Base-by-base conservation (phyloP, 805 yeast species). In the Metschnikowia peoriensis region DNA sequence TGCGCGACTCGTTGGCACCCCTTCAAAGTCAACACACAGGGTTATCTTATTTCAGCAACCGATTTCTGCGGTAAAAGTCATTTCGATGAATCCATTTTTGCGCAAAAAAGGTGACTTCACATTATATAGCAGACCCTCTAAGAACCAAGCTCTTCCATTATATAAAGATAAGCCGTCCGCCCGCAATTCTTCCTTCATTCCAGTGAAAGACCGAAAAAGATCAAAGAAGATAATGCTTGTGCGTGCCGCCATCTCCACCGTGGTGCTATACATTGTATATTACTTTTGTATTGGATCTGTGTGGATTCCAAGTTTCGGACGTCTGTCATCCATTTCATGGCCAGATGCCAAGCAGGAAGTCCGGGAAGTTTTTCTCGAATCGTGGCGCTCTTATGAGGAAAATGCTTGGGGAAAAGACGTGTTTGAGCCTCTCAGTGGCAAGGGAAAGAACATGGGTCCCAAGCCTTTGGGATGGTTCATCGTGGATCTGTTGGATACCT, bases 401-500 rank as follows among this genome's bases (percentile, higher is more conserved):
- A 76, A 88, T 62, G 97, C 88, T 0, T 89, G 96, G 92, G 97
- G 97, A 7, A 77, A 75, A 53, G 97, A 91, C 65, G 81, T 84
- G 1, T 91, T 86, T 62, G 75, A 76, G 40, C 97, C 97, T 0
- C 63, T 87, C n/a, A 66, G 79, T 7, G 80, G 83, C 47, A 67
- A 60, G 1, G 89, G 88, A 27, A 73, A 79, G 51, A 87, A 89
- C 64, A 87, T 89, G 90, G 91, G 93, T 5, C 82, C 84, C 4
- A 60, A 76, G 49, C 97, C 97, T 1, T 68, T 92, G 58, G 97
- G 97, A 1, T 91, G 97, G 97, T 88, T 91, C 65, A 85, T 91
- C 61, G 94, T 92, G 6, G 97, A 91, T 67, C 79, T 93, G 0
- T 69, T 92, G 47, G 97, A 92, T 63, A 88, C 97, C 0, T 69